Base-by-base conservation (phyloP, 108 stramenopile genomes). In the Cyclotella baltica region DNA sequence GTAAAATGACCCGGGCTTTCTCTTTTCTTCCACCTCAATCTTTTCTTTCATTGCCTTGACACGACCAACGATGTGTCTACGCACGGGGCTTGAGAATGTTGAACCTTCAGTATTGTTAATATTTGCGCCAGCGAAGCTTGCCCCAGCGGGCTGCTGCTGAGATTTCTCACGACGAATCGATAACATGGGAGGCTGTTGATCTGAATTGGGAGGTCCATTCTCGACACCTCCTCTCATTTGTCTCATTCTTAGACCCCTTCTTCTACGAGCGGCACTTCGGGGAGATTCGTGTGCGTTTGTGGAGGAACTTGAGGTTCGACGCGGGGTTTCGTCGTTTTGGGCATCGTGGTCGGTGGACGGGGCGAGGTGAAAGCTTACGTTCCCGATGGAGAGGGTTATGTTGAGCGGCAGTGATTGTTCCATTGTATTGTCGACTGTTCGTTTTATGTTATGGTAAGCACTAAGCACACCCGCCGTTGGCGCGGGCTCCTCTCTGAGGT, bases 31-130 rank as follows among this genome's bases (percentile, higher is more conserved):
- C 23, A 64, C 25, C 23, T 43, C 63, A 27, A 64, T 64, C 40
- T 64, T 64, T 13, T 71, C 55, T 71, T 71, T 71, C 40, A 71
- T 71, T 57, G 70, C 70, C 19, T 40, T 56, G 4, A 71, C 70
- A 30, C 70, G 36, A 19, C 70, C 70, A 58, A 57, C 2, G 4
- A 71, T 58, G 30, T 71, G 57, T 40, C 22, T 56, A 15, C 51
- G 70, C 56, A 71, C 23, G 11, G 70, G 70, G 38, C 40, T 56
- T 57, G 33, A 23, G 16, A 57, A 57, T 13, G 56, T 13, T 20
- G 2, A 36, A 56, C 8, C 11, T 10, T 20, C 29, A 28, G n/a
- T n/a, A 52, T 52, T 52, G 19, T n/a, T 52, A 4, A n/a, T n/a
- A 10, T 4, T 52, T 10, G 51, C 19, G 11, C 4, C n/a, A 52